A percentile compares a stretch with the other conserved stretches of the same genome.
Evolutionary conservation across 768 basidiomycete species (phyloP).

Genomic region (Lepiota venenata): DNA sequence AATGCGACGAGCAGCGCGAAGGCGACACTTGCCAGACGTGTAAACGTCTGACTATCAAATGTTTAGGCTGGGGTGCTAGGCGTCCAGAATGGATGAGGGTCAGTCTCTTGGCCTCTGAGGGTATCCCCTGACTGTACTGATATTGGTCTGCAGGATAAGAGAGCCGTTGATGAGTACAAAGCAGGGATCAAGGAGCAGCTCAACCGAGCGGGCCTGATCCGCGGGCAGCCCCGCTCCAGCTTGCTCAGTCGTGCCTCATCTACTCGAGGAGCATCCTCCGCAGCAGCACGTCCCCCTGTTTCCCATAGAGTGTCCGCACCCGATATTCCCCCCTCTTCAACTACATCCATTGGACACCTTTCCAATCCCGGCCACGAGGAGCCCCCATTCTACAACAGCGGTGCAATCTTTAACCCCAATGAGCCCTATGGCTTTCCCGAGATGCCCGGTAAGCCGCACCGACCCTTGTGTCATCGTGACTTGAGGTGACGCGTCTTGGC

Average conservation of each 20-base stretch:
- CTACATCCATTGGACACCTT: slow-evolving; percentile 11
- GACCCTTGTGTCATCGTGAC: not conserved
- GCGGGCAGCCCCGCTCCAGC: slow-evolving; percentile 73
- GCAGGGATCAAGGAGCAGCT: slow-evolving; percentile 81
- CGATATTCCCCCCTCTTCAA: slow-evolving; percentile 17
- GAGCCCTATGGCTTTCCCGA: slow-evolving; percentile 30
- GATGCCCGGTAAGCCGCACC: slow-evolving; percentile 39
- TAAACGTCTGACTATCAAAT: slow-evolving; percentile 74
- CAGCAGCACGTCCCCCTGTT: slow-evolving; percentile 20
- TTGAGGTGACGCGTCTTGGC: slow-evolving; percentile 17
- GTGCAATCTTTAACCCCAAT: slow-evolving; percentile 19
- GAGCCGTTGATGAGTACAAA: slow-evolving; percentile 78
- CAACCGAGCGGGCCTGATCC: slow-evolving; percentile 73
- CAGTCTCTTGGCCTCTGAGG: slow-evolving; percentile 15
- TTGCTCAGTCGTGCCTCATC: slow-evolving; percentile 29
- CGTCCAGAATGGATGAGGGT: slow-evolving; percentile 92
- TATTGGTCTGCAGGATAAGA: slow-evolving; percentile 60
- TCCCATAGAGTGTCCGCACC: slow-evolving; percentile 21
- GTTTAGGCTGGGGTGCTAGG: slow-evolving; percentile 81
- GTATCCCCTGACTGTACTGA: slow-evolving; percentile 9
- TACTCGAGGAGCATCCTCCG: slow-evolving; percentile 25
- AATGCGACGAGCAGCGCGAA: slow-evolving; percentile 86
- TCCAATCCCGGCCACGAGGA: slow-evolving; percentile 18
- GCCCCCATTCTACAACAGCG: slow-evolving; percentile 21
- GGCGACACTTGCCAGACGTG: slow-evolving; percentile 82